Evolutionary conservation across 306 rosid genomes (phyloP), one percentile per base, ranked within the genome.

Genomic region (Gleditsia sinensis): DNA sequence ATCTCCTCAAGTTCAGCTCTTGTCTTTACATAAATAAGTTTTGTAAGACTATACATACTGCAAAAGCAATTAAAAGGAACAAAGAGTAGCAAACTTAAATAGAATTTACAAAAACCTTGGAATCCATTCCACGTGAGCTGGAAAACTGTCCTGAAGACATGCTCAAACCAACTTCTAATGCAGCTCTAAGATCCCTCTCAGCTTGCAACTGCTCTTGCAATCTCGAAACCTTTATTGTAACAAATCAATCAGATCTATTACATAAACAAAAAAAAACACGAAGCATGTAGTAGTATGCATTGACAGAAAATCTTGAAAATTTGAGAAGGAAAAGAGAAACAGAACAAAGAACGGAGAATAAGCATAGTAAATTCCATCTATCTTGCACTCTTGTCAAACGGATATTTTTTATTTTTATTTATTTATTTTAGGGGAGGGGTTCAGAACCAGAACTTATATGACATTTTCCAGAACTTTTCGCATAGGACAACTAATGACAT

Each of bases 141-240:
- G 94, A 83, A 78, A 92, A 77, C 75, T 90, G 98, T 67, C 99
- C 99, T 9, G 96, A 86, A 66, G 99, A 88, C 97, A 95, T 90
- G 79, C 99, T 95, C 84, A 95, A 87, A 62, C 99, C 99, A 46
- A 92, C 97, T 79, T 95, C 99, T 78, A 95, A 78, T 60, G 99
- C 99, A 72, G 99, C 99, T 86, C 99, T 88, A 83, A 95, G 97
- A 88, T 95, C 99, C 83, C 99, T 88, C 86, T 95, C 99, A 75
- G 99, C 98, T 90, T 95, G 99, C 83, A 95, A 89, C 83, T 95
- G 99, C 88, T 95, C 99, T 90, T 95, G 99, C 84, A 95, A 87
- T 78, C 99, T 92, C 59, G 97, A 95, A 79, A 95, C 99, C 99
- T 94, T 58, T 53, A 70, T 3, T 59, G 72, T 70, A 50, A 86